Conservation (phyloP, 805 yeast species). For the Candida coleopterorum region DNA sequence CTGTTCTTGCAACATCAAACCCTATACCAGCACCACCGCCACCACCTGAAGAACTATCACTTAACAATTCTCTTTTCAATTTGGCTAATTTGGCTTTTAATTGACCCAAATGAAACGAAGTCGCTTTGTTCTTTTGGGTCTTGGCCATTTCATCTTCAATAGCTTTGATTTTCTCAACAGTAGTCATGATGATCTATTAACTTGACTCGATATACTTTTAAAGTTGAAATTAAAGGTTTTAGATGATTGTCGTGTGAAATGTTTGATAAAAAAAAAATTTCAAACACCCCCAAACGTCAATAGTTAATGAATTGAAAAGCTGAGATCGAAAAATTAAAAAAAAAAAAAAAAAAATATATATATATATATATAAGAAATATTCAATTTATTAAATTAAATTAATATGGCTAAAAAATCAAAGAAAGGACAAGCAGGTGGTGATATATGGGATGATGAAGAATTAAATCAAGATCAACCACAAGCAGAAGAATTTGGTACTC, state of each 20-base stretch:
- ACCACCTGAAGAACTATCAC: conserved; percentile 49
- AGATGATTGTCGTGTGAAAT: conserved; percentile 8
- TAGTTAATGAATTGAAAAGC: not conserved
- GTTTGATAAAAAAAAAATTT: conserved; percentile 4
- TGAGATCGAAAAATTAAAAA: conserved; percentile 4
- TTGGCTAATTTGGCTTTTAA: conserved; percentile 95
- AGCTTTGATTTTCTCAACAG: conserved; percentile 64
- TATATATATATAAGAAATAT: not conserved
- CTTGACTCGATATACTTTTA: not conserved
- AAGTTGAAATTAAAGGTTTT: not conserved
- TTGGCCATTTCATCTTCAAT: conserved; percentile 97
- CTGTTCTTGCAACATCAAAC: conserved; percentile 98
- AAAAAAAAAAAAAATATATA: conserved; percentile 1
- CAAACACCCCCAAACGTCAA: conserved; percentile 4
- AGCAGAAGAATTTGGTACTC: conserved; percentile 31
- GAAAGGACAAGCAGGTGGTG: conserved; percentile 56
- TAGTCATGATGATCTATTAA: conserved; percentile 41
- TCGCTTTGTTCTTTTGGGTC: conserved; percentile 97
- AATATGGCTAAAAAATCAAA: conserved; percentile 55
- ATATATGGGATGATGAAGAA: conserved; percentile 79
- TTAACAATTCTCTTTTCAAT: conserved; percentile 81
- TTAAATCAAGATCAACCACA: conserved; percentile 36
- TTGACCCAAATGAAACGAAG: conserved; percentile 96
- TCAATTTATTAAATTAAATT: not conserved
- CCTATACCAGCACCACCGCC: conserved; percentile 94